Evolutionary conservation across 2,329 filamentous ascomycete species (phyloP).

Genomic region (Calonectria hawksworthii): DNA sequence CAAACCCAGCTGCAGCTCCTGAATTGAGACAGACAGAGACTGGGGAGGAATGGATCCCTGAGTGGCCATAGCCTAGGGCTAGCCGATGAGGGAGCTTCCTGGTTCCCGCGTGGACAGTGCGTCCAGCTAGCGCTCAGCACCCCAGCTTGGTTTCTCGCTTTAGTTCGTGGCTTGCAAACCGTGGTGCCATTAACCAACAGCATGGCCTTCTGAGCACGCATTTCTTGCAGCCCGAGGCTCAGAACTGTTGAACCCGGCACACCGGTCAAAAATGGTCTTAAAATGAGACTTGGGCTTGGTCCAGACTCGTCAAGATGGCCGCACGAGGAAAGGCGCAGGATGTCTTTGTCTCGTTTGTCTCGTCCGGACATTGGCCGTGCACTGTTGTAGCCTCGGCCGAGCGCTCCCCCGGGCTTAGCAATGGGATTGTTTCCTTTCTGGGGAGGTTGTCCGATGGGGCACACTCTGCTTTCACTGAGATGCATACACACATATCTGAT

Average conservation of each 20-base stretch:
- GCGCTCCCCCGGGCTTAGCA: constrained; percentile 16
- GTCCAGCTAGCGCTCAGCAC: constrained; percentile 9
- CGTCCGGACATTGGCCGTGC: neutral
- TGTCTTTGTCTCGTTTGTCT: constrained; percentile 3
- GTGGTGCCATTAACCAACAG: constrained; percentile 28
- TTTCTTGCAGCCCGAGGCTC: constrained; percentile 12
- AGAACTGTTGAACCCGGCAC: constrained; percentile 17
- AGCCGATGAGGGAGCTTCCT: constrained; percentile 36
- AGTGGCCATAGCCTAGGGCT: constrained; percentile 33
- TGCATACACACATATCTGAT: constrained; percentile 33
- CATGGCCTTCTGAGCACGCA: constrained; percentile 1
- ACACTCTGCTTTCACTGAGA: constrained; percentile 26
- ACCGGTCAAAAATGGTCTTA: constrained; percentile 8
- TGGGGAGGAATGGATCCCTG: constrained; percentile 27
- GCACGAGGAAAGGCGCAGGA: neutral
- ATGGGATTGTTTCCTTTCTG: constrained; percentile 39
- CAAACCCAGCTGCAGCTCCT: constrained; percentile 28
- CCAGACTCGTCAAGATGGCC: constrained; percentile 25
- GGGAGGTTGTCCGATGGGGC: constrained; percentile 36
- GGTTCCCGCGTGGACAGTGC: constrained; percentile 44
- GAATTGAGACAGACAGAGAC: constrained; percentile 19
- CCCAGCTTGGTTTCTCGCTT: constrained; percentile 26
- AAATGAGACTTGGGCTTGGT: constrained; percentile 31
- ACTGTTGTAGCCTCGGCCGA: constrained; percentile 16
- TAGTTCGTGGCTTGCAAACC: constrained; percentile 31